Percentiles rank a stretch among this genome's conserved stretches.
These are phyloP conservation scores for Ampelocalamus luodianensis DNA, from an alignment of 176 grass and related monocot species.

Conservation along the genomic window DNA sequence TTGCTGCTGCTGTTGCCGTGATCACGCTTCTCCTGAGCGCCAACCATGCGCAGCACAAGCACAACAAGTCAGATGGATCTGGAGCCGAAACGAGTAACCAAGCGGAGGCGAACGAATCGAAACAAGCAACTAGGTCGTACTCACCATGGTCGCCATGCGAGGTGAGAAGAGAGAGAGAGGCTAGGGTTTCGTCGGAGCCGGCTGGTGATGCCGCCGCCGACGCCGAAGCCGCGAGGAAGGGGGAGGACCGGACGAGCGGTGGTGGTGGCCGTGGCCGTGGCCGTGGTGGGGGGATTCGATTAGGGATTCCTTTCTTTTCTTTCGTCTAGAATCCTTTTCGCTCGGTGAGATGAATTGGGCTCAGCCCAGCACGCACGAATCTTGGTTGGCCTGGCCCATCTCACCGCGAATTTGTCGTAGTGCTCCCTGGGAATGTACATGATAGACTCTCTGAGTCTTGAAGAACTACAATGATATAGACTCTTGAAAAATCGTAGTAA, in stretches of 20 bases:
- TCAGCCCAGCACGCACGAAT: too few species aligned
- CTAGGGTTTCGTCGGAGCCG: slow-evolving; percentile 24
- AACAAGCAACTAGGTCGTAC: not conserved
- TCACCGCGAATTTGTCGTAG: too few species aligned
- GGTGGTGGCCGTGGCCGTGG: too few species aligned
- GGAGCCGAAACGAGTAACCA: not conserved
- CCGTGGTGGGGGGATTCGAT: too few species aligned
- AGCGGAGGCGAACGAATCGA: not conserved
- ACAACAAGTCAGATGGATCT: not conserved
- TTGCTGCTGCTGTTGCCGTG: not conserved
- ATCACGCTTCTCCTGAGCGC: slow-evolving; percentile 9
- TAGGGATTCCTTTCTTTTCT: too few species aligned
- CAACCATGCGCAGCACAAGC: not conserved
- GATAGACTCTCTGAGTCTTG: too few species aligned
- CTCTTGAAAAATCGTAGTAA: too few species aligned
- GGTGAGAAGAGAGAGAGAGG: not conserved
- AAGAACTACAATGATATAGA: too few species aligned
- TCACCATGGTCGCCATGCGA: slow-evolving; percentile 26
- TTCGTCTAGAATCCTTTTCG: too few species aligned
- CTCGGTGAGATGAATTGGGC: too few species aligned
- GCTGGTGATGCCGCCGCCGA: not conserved
- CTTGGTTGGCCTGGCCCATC: too few species aligned
- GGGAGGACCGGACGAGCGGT: not conserved
- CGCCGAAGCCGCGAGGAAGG: not conserved
- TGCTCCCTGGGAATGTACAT: too few species aligned